phyloP scores from a whole-genome alignment of 768 basidiomycete species.

The Dendrothele bispora region DNA sequence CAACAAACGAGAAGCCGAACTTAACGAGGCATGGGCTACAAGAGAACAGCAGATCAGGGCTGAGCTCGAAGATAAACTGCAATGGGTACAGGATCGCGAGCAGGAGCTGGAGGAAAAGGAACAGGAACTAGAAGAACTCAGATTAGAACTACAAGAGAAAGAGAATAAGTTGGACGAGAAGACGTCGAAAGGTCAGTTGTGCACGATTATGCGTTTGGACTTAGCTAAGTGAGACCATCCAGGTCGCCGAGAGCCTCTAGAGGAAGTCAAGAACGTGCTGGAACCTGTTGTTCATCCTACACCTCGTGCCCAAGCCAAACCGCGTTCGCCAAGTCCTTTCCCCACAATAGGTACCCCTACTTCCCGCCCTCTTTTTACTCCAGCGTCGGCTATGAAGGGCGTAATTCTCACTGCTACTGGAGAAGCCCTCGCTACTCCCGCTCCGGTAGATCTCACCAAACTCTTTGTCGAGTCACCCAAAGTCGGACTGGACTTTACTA shows the following conservation, averaged over 20 bases:
- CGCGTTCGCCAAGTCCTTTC: constrained; percentile 15
- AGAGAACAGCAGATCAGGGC: constrained; percentile 50
- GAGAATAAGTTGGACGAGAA: constrained; percentile 41
- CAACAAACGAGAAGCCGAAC: constrained; percentile 59
- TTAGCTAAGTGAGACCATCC: too few relatives aligned
- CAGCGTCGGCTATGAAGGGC: constrained; percentile 66
- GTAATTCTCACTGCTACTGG: constrained; percentile 81
- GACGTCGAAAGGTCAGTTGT: constrained; percentile 25
- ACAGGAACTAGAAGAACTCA: constrained; percentile 43
- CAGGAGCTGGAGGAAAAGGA: constrained; percentile 56
- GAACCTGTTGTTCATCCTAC: constrained; percentile 32
- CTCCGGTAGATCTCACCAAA: constrained; percentile 61
- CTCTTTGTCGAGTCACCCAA: constrained; percentile 70
- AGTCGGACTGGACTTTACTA: constrained; percentile 72
- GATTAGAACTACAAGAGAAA: constrained; percentile 51
- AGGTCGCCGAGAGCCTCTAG: constrained; percentile 61
- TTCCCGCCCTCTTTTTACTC: constrained; percentile 28
- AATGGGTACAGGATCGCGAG: constrained; percentile 51
- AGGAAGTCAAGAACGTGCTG: constrained; percentile 75
- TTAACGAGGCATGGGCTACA: constrained; percentile 56
- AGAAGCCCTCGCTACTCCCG: constrained; percentile 69
- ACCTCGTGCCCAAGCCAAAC: constrained; percentile 26
- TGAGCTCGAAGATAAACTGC: constrained; percentile 49
- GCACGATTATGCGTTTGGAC: too few relatives aligned
- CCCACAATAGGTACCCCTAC: constrained; percentile 52